phyloP scores from a whole-genome alignment of 2,329 filamentous ascomycete genomes.

The Fusarium sp. region DNA sequence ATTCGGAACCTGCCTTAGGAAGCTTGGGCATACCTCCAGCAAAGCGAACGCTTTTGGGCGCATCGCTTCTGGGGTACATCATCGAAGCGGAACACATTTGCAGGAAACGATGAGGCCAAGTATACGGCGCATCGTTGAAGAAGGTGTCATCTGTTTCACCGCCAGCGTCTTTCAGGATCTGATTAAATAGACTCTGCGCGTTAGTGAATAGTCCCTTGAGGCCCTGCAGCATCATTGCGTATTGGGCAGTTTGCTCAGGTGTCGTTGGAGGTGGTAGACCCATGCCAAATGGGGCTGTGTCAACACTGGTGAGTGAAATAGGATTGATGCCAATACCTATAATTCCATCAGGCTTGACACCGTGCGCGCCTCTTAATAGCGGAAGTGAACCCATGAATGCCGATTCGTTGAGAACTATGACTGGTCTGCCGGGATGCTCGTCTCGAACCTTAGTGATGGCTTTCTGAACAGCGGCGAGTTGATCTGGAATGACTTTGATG shows the following conservation, averaged over 20 bases:
- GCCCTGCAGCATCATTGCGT: background rate
- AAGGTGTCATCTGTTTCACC: background rate
- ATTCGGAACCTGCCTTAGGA: too few species aligned
- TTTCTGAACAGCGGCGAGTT: conserved; percentile 1
- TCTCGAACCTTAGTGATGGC: background rate
- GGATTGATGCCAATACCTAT: conserved; percentile 12
- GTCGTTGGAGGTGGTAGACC: background rate
- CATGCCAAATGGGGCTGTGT: background rate
- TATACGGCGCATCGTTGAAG: conserved; percentile 12
- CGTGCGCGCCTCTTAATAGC: background rate
- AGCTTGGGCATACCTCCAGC: conserved; percentile 6
- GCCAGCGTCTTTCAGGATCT: background rate
- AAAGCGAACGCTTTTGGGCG: conserved; percentile 5
- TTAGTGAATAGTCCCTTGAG: too few species aligned
- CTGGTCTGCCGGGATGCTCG: background rate
- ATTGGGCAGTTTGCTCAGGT: background rate
- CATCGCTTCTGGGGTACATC: conserved; percentile 22
- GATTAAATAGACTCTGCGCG: background rate
- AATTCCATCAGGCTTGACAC: background rate
- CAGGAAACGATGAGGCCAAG: conserved; percentile 13
- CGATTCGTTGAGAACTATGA: conserved; percentile 2
- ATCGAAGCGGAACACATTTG: conserved; percentile 16
- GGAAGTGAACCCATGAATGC: conserved; percentile 1
- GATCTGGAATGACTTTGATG: conserved; percentile 3
- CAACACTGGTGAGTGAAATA: background rate